Evolutionary conservation across 306 rosid genomes (phyloP).

Genomic region (Astragalus glycyphyllos): DNA sequence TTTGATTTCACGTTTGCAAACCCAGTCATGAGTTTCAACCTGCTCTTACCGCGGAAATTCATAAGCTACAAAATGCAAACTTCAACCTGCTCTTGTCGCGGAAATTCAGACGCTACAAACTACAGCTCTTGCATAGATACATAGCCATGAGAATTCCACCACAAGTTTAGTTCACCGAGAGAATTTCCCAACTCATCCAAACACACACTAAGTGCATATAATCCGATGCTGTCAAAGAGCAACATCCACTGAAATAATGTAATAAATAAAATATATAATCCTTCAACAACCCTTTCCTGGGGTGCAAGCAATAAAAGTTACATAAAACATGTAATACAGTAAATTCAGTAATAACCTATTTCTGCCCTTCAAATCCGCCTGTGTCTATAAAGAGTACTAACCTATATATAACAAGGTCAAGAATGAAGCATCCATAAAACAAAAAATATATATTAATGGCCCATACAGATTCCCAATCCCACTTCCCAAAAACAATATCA

Average conservation of each 20-base stretch:
- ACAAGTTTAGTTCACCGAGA: no score
- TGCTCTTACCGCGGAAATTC: no score
- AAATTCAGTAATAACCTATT: constrained; percentile 27
- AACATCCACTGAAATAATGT: constrained; percentile 28
- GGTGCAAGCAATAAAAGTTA: not conserved
- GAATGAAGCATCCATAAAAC: constrained; percentile 38
- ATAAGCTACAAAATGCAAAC: no score
- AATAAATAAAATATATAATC: constrained; percentile 14
- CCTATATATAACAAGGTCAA: constrained; percentile 37
- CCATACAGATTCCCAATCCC: constrained; percentile 31
- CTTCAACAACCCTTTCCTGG: not conserved
- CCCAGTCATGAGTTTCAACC: no score
- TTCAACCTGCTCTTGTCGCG: no score
- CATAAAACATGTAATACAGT: not conserved
- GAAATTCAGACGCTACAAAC: no score
- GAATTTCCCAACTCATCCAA: no score
- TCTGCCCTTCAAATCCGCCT: constrained; percentile 22
- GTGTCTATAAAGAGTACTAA: constrained; percentile 37
- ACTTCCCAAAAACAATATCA: constrained; percentile 21
- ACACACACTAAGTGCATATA: not conserved
- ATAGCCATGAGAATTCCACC: no score
- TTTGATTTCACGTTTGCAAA: no score
- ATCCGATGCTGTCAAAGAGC: constrained; percentile 32
- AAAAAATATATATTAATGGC: constrained; percentile 31
- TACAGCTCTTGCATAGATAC: no score